Conservation (phyloP, 2,329 filamentous ascomycete genomes). For the Fusarium begoniae region DNA sequence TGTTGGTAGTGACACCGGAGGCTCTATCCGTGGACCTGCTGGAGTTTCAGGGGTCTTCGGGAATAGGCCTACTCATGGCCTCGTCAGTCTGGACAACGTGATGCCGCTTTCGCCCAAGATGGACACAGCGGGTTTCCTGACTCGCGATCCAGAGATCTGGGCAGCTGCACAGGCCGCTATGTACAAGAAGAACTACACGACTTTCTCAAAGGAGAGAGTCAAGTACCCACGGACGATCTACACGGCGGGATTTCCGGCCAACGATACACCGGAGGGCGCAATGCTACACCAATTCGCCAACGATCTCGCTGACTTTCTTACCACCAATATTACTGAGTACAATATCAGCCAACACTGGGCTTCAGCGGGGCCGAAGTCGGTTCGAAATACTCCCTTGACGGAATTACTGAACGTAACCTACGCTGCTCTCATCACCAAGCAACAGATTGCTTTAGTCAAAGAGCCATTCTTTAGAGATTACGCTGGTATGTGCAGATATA, state of each 20-base stretch:
- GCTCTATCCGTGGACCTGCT: constrained; percentile 55
- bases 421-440: background rate
- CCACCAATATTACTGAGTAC: background rate
- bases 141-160: background rate
- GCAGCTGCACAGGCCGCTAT: background rate
- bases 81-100: constrained; percentile 45
- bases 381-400: background rate
- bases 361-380: background rate
- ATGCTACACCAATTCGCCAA: background rate
- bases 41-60: constrained; percentile 55
- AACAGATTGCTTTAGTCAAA: background rate
- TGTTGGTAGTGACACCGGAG: constrained; percentile 28
- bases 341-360: background rate
- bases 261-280: background rate
- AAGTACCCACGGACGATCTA: background rate
- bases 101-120: background rate
- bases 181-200: background rate
- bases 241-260: background rate
- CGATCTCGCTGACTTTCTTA: background rate
- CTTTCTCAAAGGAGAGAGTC: accelerated
- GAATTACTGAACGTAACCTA: background rate
- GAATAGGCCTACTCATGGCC: constrained; percentile 51
- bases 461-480: background rate
- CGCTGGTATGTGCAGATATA: background rate
- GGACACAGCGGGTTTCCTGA: background rate